Evolutionary conservation across 106 monocot genomes (phyloP).

Genomic region (Dioscorea dumetorum): DNA sequence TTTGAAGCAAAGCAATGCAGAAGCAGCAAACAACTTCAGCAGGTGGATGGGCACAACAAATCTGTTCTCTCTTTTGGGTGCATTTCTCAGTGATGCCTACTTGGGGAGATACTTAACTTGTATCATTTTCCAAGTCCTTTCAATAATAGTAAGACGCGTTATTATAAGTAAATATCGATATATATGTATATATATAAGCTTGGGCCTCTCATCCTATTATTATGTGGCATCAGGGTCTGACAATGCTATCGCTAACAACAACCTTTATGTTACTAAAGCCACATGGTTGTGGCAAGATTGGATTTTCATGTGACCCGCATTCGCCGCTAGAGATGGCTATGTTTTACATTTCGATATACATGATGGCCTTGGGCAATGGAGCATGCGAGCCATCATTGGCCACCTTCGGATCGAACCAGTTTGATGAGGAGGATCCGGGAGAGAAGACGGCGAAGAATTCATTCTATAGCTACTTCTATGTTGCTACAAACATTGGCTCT

Average conservation of each 20-base stretch:
- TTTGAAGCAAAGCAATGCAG: slow-evolving; percentile 17
- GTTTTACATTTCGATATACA: slow-evolving; percentile 23
- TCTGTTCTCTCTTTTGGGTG: slow-evolving; percentile 15
- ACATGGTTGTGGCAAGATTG: slow-evolving; percentile 5
- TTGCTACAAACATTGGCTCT: slow-evolving; percentile 17
- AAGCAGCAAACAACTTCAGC: slow-evolving; percentile 23
- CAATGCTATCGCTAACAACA: slow-evolving; percentile 15
- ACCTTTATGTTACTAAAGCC: slow-evolving; percentile 14
- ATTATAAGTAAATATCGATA: background rate
- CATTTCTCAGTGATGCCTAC: slow-evolving; percentile 22
- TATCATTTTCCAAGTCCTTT: slow-evolving; percentile 11
- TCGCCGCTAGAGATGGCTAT: slow-evolving; percentile 4
- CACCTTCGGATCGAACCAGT: slow-evolving; percentile 15
- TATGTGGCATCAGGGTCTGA: slow-evolving; percentile 4
- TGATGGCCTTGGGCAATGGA: slow-evolving; percentile 16
- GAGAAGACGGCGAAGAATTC: slow-evolving; percentile 5
- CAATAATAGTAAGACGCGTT: slow-evolving; percentile 7
- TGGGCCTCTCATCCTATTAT: background rate
- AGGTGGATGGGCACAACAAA: slow-evolving; percentile 17
- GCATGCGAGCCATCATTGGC: slow-evolving; percentile 11
- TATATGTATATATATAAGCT: background rate
- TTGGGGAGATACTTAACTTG: slow-evolving; percentile 13
- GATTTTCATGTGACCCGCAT: slow-evolving; percentile 6
- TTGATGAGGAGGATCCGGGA: slow-evolving; percentile 9
- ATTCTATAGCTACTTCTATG: slow-evolving; percentile 22